Base-by-base conservation (phyloP, 495 filamentous ascomycete genomes). In the Aspergillus baeticus region DNA sequence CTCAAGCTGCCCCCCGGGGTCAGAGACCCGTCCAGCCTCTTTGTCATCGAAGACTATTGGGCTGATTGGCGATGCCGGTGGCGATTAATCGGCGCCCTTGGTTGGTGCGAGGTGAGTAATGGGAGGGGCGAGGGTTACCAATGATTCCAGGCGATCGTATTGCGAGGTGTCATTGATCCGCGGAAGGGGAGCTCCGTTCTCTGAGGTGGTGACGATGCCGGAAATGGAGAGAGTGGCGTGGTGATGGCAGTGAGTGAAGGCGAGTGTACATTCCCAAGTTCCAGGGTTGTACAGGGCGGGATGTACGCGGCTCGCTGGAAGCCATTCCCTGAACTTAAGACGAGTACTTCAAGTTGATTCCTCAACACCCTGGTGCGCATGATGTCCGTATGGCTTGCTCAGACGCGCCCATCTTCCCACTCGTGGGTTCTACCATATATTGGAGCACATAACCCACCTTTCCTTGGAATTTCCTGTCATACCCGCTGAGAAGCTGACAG, bases 21-120 rank as follows among this genome's bases (percentile, higher is more conserved):
- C n/a, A 47, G 41, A 33, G 34, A 56, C 53, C 15, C 31, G 47
- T 52, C 52, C 15, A 60, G 47, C 47, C 22, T 52, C 47, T 23
- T 29, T 35, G 14, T 23, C 10, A 2, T 42, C 49, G 10, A 29
- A n/a, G 43, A 23, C 29, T 38, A 50, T 50, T 50, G 47, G 47
- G 15, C 20, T 13, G 29, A n/a, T 38, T 50, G 34, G 33, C 47
- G 20, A 38, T 22, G 10, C 31, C 11, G 47, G 45, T 50, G 47
- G 47, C 47, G 20, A 52, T 3, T 42, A 22, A 42, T 33, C 41
- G 49, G 49, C 49, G 49, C 49, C 26, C 47, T 49, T 50, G 47
- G 47, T 50, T 38, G 34, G 2, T 14, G 34, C 4, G 29, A 23
- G 8, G 13, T 31, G 45, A 38, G 13, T 50, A 33, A 50, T 22